Evolutionary conservation across 2,329 filamentous ascomycete genomes (phyloP).

Genomic region (Colletotrichum falcatum): DNA sequence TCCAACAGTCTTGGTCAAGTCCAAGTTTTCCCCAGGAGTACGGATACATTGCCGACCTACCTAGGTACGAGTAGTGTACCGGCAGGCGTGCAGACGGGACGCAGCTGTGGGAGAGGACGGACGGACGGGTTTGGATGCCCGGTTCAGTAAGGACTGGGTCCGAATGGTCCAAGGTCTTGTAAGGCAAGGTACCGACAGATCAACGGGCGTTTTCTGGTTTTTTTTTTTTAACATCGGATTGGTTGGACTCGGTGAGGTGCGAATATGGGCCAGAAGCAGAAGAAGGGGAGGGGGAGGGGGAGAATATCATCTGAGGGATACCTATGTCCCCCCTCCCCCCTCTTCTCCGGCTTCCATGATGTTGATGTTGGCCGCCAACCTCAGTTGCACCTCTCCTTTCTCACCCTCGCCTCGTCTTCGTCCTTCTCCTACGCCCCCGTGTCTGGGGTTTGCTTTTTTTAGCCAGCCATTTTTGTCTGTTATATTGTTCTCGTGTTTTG

Average conservation of each 20-base stretch:
- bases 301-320: constrained; percentile 31
- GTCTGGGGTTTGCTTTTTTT: constrained; percentile 5
- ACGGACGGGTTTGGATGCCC: constrained; percentile 26
- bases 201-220: constrained; percentile 20
- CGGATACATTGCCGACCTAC: no score
- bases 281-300: no score
- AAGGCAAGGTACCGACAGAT: constrained; percentile 15
- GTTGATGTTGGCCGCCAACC: neutral
- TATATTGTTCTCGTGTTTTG: neutral
- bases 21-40: no score
- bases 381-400: neutral
- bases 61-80: no score
- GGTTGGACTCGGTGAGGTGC: neutral
- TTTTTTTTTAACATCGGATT: neutral
- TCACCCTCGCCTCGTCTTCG: neutral
- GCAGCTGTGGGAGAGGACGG: constrained; percentile 14
- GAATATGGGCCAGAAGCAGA: no score
- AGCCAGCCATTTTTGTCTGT: neutral
- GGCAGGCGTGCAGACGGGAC: neutral
- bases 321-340: neutral
- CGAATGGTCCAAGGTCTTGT: constrained; percentile 15
- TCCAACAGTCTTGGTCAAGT: no score
- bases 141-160: constrained; percentile 27
- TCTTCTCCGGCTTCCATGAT: neutral
- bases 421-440: neutral